Base-by-base conservation (phyloP, 2,329 filamentous ascomycete genomes). In the Amauroascus niger region DNA sequence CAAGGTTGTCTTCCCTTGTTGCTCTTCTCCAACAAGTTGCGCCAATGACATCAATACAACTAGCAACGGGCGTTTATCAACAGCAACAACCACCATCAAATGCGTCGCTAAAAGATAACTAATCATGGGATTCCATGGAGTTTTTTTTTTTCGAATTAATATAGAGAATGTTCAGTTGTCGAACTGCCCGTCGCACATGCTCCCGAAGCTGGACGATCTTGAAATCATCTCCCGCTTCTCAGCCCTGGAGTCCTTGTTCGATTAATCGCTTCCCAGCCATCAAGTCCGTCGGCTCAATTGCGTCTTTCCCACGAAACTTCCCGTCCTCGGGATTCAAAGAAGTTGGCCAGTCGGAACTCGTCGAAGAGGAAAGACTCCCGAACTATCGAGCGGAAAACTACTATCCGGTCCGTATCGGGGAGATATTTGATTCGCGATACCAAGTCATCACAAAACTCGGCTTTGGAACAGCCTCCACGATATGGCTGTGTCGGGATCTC, bases 311-410 rank as follows among this genome's bases (percentile, higher is more conserved):
- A 4, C 41, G 50, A 8, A 24, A 24, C 28, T 54, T 57, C 48
- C 47, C 52, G 26, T 26, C 51, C 18, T 56, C 51, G 16, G 51
- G 51, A 2, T 56, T 56, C 35, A 22, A 51, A 9, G 48, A 52
- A 28, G 22, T 44, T 18, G 49, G 53, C 45, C 7, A 16, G 22
- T 48, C 32, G 6, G 44, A 49, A 26, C 48, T 24, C 11, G 45
- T 58, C 41, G 56, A 60, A 45, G 58, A 60, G 44, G 53, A 60
- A 24, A 55, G 41, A 20, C 46, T 49, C 13, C 54, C 56, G 2
- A 20, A 44, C 6, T 59, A 58, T 26, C n/a, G 53, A 30, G 45
- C 57, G 6, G 53, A 55, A 28, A 55, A 52, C 8, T 57, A 55
- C 40, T 56, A 57, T 26, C 57, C 26, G 9, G 37, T 40, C 16